Evolutionary conservation across 2,329 filamentous ascomycete species (phyloP), one percentile per base, ranked within the genome.

Genomic region (Penicillium sp.): DNA sequence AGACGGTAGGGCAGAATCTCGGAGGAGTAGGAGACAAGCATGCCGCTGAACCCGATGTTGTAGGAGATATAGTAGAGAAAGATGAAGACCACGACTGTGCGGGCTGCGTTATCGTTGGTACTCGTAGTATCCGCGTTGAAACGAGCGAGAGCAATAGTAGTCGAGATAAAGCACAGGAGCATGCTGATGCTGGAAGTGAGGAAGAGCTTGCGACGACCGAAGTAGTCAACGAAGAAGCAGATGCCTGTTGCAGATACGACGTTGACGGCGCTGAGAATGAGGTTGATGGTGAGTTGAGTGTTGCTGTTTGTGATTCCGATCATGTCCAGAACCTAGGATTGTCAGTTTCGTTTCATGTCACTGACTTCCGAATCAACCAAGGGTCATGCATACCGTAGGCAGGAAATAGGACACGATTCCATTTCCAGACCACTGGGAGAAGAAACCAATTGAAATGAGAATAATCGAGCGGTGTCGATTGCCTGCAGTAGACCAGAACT

Each of bases 371-470:
- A n/a, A n/a, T n/a, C n/a, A n/a, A n/a, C n/a, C n/a, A n/a, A n/a
- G n/a, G n/a, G n/a, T n/a, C n/a, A n/a, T n/a, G n/a, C n/a, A 22
- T 55, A 75, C 67, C 41, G 69, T 61, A 29, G 62, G 62, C 29
- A 75, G 61, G 53, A 73, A 75, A 58, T 75, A 76, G 0, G 64
- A 69, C 7, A 76, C 64, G 1, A 76, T 64, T 15, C 70, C 68
- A 53, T 83, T 83, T 37, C 82, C 82, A 58, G 76, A 80, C 81
- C 80, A 84, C 61, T 85, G 82, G 6, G 78, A 79, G 73, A 84
- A 83, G 62, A 82, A 74, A 57, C 81, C 82, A 11, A 82, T 75
- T 22, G 75, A 75, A 45, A 83, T 65, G 25, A 81, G 69, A 53
- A 85, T 82, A 47, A 82, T 66, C 27, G 82, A 73, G 33, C 82